Percentiles rank a stretch among this genome's conserved stretches.
Evolutionary conservation across 257 asterid genomes (phyloP).

Genomic region (Fraxinus pennsylvanica): DNA sequence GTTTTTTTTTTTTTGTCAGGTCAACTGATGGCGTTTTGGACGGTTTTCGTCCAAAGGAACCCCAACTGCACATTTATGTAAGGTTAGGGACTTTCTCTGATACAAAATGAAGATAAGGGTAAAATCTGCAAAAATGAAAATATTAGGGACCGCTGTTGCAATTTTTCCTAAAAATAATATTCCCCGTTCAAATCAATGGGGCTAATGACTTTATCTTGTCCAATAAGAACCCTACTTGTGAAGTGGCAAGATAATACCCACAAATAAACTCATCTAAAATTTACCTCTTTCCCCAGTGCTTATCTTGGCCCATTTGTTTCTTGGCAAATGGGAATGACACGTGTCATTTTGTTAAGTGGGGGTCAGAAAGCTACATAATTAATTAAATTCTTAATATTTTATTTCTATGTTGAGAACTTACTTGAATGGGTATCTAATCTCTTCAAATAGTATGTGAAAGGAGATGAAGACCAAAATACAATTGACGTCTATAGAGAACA

Average conservation of each 20-base stretch:
- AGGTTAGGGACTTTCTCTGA: no score
- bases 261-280: conserved; percentile 28
- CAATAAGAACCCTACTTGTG: conserved; percentile 26
- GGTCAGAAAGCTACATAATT: conserved; percentile 29
- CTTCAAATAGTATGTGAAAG: neutral
- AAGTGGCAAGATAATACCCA: conserved; percentile 60
- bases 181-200: neutral
- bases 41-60: no score
- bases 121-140: no score
- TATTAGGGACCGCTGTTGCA: no score
- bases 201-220: neutral
- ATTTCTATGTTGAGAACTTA: conserved; percentile 8
- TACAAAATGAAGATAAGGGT: no score
- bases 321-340: conserved; percentile 30
- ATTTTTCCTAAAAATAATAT: neutral
- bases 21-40: no score
- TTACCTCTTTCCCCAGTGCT: conserved; percentile 35
- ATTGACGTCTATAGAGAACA: no score
- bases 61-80: no score
- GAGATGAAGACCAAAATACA: no score
- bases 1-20: no score
- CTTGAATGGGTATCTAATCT: conserved; percentile 11
- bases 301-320: conserved; percentile 36
- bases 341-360: conserved; percentile 40
- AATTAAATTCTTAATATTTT: neutral